These are phyloP conservation scores for Fusarium longipes DNA, from an alignment of 2,329 filamentous ascomycete species.

Conservation along the genomic window DNA sequence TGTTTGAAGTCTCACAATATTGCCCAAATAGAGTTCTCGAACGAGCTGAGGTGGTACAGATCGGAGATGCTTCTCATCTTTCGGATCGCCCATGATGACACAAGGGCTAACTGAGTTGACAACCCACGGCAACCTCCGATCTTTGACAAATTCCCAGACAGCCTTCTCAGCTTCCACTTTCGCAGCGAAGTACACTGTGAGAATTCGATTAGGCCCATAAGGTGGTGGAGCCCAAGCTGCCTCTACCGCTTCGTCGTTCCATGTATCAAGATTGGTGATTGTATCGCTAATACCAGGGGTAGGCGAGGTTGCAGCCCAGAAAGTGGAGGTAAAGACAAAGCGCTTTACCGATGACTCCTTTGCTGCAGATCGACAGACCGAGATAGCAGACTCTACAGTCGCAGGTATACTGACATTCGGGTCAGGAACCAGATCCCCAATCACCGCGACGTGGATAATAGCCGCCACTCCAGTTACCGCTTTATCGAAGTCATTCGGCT, in stretches of 20 bases:
- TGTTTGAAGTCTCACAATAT: background rate
- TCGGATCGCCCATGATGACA: constrained; percentile 22
- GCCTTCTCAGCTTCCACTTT: constrained; percentile 34
- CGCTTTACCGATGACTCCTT: constrained; percentile 20
- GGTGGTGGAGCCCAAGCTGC: constrained; percentile 34
- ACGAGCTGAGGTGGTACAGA: constrained; percentile 33
- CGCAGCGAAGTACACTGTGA: constrained; percentile 23
- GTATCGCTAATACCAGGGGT: background rate
- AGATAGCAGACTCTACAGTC: constrained; percentile 20
- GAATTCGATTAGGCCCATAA: constrained; percentile 4
- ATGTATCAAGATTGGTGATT: constrained; percentile 30
- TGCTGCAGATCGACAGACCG: constrained; percentile 28
- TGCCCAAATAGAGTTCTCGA: constrained; percentile 30
- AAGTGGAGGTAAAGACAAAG: constrained; percentile 36
- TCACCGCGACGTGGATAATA: constrained; percentile 34
- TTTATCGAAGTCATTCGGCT: constrained; percentile 27
- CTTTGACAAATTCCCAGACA: constrained; percentile 31
- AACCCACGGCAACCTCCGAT: constrained; percentile 22
- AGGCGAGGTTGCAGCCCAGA: constrained; percentile 30
- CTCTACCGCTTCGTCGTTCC: constrained; percentile 26
- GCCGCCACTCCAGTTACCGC: constrained; percentile 25
- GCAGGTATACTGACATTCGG: constrained; percentile 30
- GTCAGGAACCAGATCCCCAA: constrained; percentile 21
- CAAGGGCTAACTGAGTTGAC: constrained; percentile 40
- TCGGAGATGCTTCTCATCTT: constrained; percentile 31